These are phyloP conservation scores for Diaporthe destruens DNA, from an alignment of 2,329 filamentous ascomycete species.

Conservation along the genomic window DNA sequence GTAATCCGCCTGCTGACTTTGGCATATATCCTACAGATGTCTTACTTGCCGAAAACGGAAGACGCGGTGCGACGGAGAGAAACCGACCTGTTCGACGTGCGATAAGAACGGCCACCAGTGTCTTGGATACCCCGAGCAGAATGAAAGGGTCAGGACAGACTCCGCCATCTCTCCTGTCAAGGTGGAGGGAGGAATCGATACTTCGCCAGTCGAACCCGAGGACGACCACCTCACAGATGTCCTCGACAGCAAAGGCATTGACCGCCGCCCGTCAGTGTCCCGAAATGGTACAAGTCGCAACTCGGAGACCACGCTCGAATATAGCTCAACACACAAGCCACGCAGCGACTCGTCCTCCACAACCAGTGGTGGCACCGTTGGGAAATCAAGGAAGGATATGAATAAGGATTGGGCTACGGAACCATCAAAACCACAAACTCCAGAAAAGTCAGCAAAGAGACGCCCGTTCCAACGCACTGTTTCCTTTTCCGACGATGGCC, in stretches of 20 bases:
- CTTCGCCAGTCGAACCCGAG: conserved; percentile 46
- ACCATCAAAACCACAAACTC: conserved; percentile 41
- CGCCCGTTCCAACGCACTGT: conserved; percentile 48
- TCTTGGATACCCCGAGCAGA: conserved; percentile 72
- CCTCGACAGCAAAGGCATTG: conserved; percentile 51
- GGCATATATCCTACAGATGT: conserved; percentile 61
- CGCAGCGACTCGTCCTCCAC: conserved; percentile 45
- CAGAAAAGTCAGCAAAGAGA: conserved; percentile 36
- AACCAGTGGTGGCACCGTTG: conserved; percentile 39
- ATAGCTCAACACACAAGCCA: neutral
- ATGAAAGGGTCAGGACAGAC: conserved; percentile 59
- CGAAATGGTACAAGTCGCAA: conserved; percentile 45
- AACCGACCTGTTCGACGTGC: conserved; percentile 79
- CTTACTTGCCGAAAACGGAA: conserved; percentile 81
- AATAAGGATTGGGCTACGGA: conserved; percentile 47
- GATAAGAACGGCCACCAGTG: conserved; percentile 78
- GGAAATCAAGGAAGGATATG: conserved; percentile 38
- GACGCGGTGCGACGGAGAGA: conserved; percentile 80
- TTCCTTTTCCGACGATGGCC: conserved; percentile 57
- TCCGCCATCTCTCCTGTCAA: conserved; percentile 38
- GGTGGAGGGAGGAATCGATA: conserved; percentile 43
- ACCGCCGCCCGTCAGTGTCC: conserved; percentile 49
- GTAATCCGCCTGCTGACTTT: conserved; percentile 17
- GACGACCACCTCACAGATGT: conserved; percentile 52
- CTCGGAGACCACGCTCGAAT: conserved; percentile 29